Evolutionary conservation across 2,329 filamentous ascomycete species (phyloP).

Genomic region (Geoglossum cookeanum): DNA sequence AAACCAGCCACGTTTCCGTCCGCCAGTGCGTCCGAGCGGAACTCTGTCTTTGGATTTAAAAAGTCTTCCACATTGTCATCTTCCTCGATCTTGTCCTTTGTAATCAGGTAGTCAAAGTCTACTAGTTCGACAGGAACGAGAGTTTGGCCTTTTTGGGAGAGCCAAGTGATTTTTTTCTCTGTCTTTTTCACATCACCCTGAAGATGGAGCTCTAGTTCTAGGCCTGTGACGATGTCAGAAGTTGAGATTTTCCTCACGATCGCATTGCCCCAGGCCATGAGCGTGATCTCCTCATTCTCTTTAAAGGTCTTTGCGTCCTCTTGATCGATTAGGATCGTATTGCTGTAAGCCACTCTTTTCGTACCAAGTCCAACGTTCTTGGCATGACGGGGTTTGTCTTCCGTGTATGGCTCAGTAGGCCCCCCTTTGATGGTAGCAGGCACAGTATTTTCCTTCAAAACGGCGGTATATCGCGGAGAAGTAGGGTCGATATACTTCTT

Average conservation of each 20-base stretch:
- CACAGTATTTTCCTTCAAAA: conserved; percentile 52
- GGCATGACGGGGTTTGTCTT: conserved; percentile 69
- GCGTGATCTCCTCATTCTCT: conserved; percentile 74
- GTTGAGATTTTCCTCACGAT: conserved; percentile 49
- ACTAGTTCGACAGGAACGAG: conserved; percentile 70
- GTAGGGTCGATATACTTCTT: conserved; percentile 69
- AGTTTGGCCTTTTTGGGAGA: conserved; percentile 55
- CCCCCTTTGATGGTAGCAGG: conserved; percentile 49
- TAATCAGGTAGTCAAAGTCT: conserved; percentile 89
- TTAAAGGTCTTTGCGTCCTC: conserved; percentile 67
- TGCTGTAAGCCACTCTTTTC: conserved; percentile 69
- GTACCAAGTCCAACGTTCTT: conserved; percentile 74
- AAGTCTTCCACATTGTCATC: conserved; percentile 74
- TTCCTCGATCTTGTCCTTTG: conserved; percentile 83
- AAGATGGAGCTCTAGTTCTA: conserved; percentile 76
- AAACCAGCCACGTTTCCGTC: conserved; percentile 64
- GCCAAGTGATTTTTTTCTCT: conserved; percentile 91
- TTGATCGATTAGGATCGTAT: conserved; percentile 65
- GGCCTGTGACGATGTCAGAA: conserved; percentile 40
- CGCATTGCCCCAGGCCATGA: conserved; percentile 94
- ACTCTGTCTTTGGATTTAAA: conserved; percentile 57
- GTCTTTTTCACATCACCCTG: conserved; percentile 89
- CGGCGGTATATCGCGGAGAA: conserved; percentile 53
- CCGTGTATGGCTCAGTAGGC: conserved; percentile 39
- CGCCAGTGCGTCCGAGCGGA: conserved; percentile 53